Evolutionary conservation across 2,329 filamentous ascomycete species (phyloP).

Genomic region (Calonectria pteridis): DNA sequence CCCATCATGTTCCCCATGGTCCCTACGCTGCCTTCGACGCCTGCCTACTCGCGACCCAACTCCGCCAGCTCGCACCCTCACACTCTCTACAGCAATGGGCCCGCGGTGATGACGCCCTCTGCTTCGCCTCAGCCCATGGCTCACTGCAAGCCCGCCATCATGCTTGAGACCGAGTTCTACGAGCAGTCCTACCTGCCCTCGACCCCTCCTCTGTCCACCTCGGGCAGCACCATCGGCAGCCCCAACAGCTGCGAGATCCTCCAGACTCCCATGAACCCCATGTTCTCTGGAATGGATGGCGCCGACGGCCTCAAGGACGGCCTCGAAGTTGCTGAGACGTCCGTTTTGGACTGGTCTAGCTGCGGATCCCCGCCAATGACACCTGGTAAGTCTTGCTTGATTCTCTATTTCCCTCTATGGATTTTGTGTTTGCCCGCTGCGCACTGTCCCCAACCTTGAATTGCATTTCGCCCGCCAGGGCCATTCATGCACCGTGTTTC

Average conservation of each 20-base stretch:
- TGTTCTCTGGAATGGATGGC: slow-evolving; percentile 79
- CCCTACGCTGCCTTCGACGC: slow-evolving; percentile 71
- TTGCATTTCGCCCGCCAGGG: slow-evolving; percentile 10
- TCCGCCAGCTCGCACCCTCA: slow-evolving; percentile 75
- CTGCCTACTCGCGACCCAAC: slow-evolving; percentile 74
- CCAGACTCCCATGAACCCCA: slow-evolving; percentile 85
- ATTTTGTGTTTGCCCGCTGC: neutral
- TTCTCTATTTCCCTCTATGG: neutral
- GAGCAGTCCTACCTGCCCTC: slow-evolving; percentile 82
- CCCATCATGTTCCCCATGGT: slow-evolving; percentile 67
- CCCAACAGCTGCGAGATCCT: slow-evolving; percentile 82
- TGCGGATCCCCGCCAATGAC: slow-evolving; percentile 88
- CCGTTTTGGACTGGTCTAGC: slow-evolving; percentile 82
- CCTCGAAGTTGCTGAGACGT: slow-evolving; percentile 79
- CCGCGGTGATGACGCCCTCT: slow-evolving; percentile 77
- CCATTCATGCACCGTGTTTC: slow-evolving; percentile 27
- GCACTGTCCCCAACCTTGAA: slow-evolving; percentile 10
- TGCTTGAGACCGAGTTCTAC: slow-evolving; percentile 81
- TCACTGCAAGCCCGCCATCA: slow-evolving; percentile 84
- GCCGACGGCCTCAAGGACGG: slow-evolving; percentile 75
- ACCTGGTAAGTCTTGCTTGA: slow-evolving; percentile 76
- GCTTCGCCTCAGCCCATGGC: slow-evolving; percentile 80
- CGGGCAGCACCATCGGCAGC: slow-evolving; percentile 88
- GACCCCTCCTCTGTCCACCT: slow-evolving; percentile 87
- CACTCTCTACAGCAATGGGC: slow-evolving; percentile 68